These are phyloP conservation scores for Suhomyces chickasaworum DNA, from an alignment of 1,139 yeast genomes.

Conservation along the genomic window DNA sequence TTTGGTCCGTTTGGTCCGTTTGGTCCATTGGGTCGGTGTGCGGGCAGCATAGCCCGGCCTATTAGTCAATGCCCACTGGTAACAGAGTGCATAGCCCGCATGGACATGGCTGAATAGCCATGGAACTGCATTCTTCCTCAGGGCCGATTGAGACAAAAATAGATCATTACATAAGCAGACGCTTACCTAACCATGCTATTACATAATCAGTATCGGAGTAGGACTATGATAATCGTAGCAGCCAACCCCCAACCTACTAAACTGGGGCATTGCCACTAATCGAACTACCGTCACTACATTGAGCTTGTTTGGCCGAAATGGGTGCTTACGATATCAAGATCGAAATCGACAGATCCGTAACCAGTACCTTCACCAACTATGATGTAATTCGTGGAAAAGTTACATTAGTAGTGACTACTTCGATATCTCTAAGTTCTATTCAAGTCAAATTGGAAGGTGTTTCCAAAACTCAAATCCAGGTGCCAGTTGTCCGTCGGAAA, in stretches of 20 bases:
- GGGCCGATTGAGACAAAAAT: background rate
- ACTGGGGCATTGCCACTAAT: background rate
- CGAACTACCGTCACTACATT: background rate
- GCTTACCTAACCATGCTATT: background rate
- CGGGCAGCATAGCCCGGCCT: no score
- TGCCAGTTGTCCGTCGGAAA: constrained; percentile 21
- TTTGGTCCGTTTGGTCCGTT: no score
- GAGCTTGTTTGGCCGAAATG: constrained; percentile 2
- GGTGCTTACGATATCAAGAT: constrained; percentile 32
- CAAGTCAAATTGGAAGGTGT: constrained; percentile 64
- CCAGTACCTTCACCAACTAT: constrained; percentile 53
- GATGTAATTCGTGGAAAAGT: constrained; percentile 55
- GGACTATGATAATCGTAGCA: background rate
- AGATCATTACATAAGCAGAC: background rate
- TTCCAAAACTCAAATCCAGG: constrained; percentile 39
- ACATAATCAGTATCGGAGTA: background rate
- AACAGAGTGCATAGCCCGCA: no score
- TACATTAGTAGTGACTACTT: constrained; percentile 43
- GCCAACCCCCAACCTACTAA: background rate
- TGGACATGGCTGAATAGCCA: no score
- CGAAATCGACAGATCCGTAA: constrained; percentile 38
- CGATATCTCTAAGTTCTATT: constrained; percentile 52
- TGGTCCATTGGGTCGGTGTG: no score
- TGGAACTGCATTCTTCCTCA: no score
- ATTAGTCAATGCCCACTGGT: no score